phyloP scores from a whole-genome alignment of 495 filamentous ascomycete species.

The Xylaria intraflava region DNA sequence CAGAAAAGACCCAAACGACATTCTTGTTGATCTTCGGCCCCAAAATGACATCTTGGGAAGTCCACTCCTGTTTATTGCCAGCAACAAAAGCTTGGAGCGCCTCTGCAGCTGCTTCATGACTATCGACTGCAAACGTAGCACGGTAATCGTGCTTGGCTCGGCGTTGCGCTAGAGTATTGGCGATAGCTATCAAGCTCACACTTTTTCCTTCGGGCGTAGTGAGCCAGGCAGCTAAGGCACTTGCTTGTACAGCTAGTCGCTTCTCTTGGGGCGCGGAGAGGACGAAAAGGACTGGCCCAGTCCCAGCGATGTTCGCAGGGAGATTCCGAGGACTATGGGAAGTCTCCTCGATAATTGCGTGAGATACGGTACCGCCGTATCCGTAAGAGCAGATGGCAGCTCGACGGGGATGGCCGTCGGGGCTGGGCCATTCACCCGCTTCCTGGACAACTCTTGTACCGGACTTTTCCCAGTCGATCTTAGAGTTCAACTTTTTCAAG shows the following conservation, averaged over 20 bases:
- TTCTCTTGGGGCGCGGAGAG: conserved; percentile 32
- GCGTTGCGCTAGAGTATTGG: conserved; percentile 18
- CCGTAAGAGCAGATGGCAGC: conserved; percentile 40
- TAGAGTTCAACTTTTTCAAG: conserved; percentile 34
- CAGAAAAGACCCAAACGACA: conserved; percentile 18
- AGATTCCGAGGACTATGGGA: background rate
- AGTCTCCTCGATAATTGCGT: conserved; percentile 32
- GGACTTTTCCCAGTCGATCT: conserved; percentile 16
- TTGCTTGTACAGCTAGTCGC: conserved; percentile 19
- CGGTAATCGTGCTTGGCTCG: conserved; percentile 28
- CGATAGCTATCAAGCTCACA: conserved; percentile 15
- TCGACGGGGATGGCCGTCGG: conserved; percentile 21
- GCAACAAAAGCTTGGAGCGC: conserved; percentile 1
- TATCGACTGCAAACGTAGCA: conserved; percentile 3
- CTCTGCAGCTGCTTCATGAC: conserved; percentile 18
- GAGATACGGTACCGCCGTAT: conserved; percentile 39
- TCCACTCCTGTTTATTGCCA: no score
- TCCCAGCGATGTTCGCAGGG: background rate
- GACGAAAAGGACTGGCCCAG: conserved; percentile 15
- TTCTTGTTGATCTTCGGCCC: background rate
- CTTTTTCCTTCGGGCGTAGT: conserved; percentile 14
- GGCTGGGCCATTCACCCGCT: conserved; percentile 14
- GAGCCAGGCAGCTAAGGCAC: background rate
- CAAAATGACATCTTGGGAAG: no score
- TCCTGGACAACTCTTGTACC: conserved; percentile 28